Evolutionary conservation across 805 yeast genomes (phyloP).

Genomic region (Yarrowia bubula): DNA sequence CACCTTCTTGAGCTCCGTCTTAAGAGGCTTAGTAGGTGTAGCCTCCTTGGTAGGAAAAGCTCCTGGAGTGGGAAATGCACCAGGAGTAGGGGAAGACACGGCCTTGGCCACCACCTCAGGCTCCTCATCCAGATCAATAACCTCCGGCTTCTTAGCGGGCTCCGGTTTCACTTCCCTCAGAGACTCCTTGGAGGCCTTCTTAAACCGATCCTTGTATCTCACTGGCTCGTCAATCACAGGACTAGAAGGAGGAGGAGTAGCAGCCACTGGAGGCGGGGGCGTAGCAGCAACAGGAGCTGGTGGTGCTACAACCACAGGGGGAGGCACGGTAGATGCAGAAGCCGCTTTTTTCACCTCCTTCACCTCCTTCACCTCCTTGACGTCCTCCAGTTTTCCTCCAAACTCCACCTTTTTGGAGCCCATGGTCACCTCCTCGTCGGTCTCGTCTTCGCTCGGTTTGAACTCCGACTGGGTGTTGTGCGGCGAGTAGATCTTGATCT

Average conservation of each 20-base stretch:
- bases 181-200: background rate
- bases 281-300: no score
- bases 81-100: background rate
- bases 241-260: background rate
- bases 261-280: background rate
- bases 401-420: background rate
- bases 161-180: background rate
- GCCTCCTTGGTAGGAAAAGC: background rate
- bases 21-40: no score
- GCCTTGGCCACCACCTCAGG: background rate
- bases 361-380: background rate
- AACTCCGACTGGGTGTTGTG: conserved; percentile 14
- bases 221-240: background rate
- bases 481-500: conserved; percentile 18
- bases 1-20: background rate
- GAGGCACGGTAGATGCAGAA: no score
- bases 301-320: no score
- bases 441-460: conserved; percentile 6
- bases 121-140: background rate
- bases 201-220: conserved; percentile 14
- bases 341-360: background rate
- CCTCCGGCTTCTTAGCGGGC: background rate
- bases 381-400: background rate
- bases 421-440: background rate
- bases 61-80: conserved; percentile 6